Percentiles rank a stretch among this genome's conserved stretches.
Evolutionary conservation across 495 filamentous ascomycete genomes (phyloP).

Genomic region (Parathielavia hyrcaniae): DNA sequence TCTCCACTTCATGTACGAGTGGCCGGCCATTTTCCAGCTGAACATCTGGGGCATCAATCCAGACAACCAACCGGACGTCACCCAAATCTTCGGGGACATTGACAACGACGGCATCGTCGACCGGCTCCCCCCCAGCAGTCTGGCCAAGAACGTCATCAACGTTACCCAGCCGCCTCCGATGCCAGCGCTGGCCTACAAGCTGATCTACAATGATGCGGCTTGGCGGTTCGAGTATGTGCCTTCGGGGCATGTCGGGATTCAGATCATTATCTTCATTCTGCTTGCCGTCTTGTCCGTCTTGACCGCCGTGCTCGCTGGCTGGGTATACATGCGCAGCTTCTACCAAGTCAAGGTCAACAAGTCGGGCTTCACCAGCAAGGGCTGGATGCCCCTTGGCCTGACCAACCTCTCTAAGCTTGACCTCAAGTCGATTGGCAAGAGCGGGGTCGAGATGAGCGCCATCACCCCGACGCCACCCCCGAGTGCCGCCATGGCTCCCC

Average conservation of each 20-base stretch:
- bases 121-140: constrained; percentile 56
- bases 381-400: constrained; percentile 25
- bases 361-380: constrained; percentile 49
- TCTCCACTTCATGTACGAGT: constrained; percentile 59
- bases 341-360: constrained; percentile 69
- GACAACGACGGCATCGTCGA: constrained; percentile 52
- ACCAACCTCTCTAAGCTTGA: constrained; percentile 27
- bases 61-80: constrained; percentile 56
- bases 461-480: constrained; percentile 26
- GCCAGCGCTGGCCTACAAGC: constrained; percentile 52
- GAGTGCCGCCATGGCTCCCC: constrained; percentile 17
- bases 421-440: constrained; percentile 45
- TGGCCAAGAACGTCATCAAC: constrained; percentile 52
- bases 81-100: constrained; percentile 31
- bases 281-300: constrained; percentile 52
- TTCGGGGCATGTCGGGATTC: constrained; percentile 48
- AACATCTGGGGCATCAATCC: constrained; percentile 67
- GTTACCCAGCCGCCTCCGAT: constrained; percentile 51
- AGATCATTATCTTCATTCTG: constrained; percentile 54
- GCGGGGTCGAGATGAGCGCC: constrained; percentile 34
- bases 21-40: constrained; percentile 57
- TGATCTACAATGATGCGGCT: constrained; percentile 52
- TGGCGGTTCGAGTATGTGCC: constrained; percentile 50
- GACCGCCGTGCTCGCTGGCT: constrained; percentile 47
- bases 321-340: constrained; percentile 58